Base-by-base conservation (phyloP, 73 alveolate species). In the Stentor roeselii region DNA sequence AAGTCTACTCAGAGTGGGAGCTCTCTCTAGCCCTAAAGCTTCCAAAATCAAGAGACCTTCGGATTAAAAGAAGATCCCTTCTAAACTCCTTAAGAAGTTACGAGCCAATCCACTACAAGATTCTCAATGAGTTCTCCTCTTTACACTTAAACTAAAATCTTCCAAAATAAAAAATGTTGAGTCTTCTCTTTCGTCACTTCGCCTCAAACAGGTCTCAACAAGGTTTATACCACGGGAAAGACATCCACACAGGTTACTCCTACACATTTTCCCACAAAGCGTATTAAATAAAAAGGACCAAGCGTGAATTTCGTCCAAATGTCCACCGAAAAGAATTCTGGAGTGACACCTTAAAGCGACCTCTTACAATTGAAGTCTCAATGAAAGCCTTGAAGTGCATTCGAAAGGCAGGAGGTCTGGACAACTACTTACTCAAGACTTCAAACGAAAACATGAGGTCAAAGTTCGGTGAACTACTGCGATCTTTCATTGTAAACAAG, bases 331-430 rank as follows among this genome's bases (percentile, higher is more conserved):
- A 39, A 77, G 61, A 34, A 3, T 58, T 87, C n/a, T 76, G 78
- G 78, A 78, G 90, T 35, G 88, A 86, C 0, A 87, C 60, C 34
- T 75, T 90, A 0, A 75, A 77, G 4, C 3, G 59, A 50, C 15
- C 4, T 2, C 77, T 90, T 32, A 87, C 60, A 59, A 36, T 90
- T 3, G 31, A 60, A 3, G 80, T 87, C 35, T 36, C 93, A 21
- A 87, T 60, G 78, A 75, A 42, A 11, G 95, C 95, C 3, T 82
- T 83, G 86, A 87, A 60, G 39, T 36, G 76, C 50, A 90, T 90
- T 21, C 78, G 78, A 6, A 87, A 87, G 76, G 86, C 85, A 34
- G 95, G 95, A 42, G 75, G 90, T 27, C 59, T 90, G 3, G 95
- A 90, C 77, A 87, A 90, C 42, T 90, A 90, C 40, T 39, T 90